Evolutionary conservation across 75 land plant species (phyloP).

Genomic region (Cryptomeria japonica): DNA sequence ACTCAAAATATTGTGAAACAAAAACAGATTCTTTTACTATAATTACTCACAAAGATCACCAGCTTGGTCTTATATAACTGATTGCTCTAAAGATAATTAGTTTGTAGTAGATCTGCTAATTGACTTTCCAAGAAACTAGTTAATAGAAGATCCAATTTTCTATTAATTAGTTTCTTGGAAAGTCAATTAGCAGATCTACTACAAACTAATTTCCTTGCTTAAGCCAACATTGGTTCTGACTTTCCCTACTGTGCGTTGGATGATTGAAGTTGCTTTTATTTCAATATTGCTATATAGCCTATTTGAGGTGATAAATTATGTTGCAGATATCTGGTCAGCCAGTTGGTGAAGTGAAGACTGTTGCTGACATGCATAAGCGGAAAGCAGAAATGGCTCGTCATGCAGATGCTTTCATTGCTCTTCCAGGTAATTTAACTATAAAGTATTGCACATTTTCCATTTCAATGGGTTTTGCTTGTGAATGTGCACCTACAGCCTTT

Average conservation of each 20-base stretch:
- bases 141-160: not conserved
- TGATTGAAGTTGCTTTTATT: not conserved
- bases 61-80: not conserved
- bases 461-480: not conserved
- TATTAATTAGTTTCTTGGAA: not conserved
- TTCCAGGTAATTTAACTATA: constrained; percentile 50
- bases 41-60: not conserved
- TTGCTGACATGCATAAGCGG: constrained; percentile 74
- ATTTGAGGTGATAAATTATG: not conserved
- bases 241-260: not conserved
- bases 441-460: not conserved
- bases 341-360: constrained; percentile 66
- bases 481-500: not conserved
- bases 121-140: not conserved
- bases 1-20: not conserved
- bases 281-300: not conserved
- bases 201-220: not conserved
- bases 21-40: not conserved
- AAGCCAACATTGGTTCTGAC: not conserved
- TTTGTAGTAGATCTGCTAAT: not conserved
- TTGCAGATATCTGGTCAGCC: constrained; percentile 61
- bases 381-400: constrained; percentile 71
- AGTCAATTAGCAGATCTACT: not conserved
- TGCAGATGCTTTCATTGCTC: constrained; percentile 81
- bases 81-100: not conserved